Percentiles rank a stretch among this genome's conserved stretches.
These are phyloP conservation scores for Sclerotinia glacialis DNA, from an alignment of 2,329 filamentous ascomycete genomes.

Conservation along the genomic window DNA sequence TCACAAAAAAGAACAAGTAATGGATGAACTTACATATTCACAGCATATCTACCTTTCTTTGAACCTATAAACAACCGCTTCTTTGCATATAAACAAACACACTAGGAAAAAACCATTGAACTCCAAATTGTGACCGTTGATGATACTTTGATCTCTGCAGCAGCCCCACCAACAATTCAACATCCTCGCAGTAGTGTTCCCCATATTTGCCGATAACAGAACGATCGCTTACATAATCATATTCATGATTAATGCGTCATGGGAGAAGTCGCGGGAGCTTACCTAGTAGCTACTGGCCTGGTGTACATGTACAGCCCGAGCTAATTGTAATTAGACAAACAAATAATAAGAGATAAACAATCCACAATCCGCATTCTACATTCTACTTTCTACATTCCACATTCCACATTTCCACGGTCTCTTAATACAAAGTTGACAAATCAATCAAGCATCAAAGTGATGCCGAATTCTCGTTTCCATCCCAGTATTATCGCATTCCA, in stretches of 20 bases:
- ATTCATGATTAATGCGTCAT: background rate
- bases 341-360: background rate
- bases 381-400: background rate
- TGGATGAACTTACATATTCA: slow-evolving; percentile 20
- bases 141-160: slow-evolving; percentile 6
- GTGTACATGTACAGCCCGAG: background rate
- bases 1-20: background rate
- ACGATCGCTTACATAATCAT: slow-evolving; percentile 6
- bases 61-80: background rate
- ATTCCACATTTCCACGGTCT: background rate
- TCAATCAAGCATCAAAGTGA: background rate
- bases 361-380: background rate
- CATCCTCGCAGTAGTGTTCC: background rate
- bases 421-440: background rate
- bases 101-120: background rate
- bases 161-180: slow-evolving; percentile 1
- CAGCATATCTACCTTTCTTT: slow-evolving; percentile 22
- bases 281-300: background rate
- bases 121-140: background rate
- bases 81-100: background rate
- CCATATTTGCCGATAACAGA: background rate
- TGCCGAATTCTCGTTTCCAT: slow-evolving; percentile 16
- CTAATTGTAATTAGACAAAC: background rate
- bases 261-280: background rate
- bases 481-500: slow-evolving; percentile 11